phyloP scores from a whole-genome alignment of 2,329 filamentous ascomycete genomes.

The Diplodia scrobiculata region DNA sequence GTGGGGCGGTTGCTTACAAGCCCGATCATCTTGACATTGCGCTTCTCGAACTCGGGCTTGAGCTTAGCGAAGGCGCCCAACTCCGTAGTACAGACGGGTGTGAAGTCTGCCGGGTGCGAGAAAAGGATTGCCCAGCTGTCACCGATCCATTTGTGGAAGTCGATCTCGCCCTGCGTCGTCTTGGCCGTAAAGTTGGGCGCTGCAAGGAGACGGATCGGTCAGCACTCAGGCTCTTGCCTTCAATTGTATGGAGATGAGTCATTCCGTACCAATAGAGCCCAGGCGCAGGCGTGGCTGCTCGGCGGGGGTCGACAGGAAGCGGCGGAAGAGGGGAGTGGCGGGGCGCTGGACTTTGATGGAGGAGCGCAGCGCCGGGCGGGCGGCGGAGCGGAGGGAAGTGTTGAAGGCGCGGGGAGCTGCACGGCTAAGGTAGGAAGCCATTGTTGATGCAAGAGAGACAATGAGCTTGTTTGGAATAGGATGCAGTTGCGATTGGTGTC shows the following conservation, averaged over 20 bases:
- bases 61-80: constrained; percentile 65
- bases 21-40: constrained; percentile 64
- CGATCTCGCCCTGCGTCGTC: constrained; percentile 66
- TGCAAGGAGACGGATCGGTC: background rate
- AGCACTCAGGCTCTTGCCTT: background rate
- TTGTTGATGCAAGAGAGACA: constrained; percentile 30
- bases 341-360: constrained; percentile 34
- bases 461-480: background rate
- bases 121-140: constrained; percentile 71
- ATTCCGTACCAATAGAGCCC: constrained; percentile 43
- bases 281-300: constrained; percentile 50
- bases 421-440: constrained; percentile 43
- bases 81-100: constrained; percentile 64
- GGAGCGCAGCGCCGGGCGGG: constrained; percentile 35
- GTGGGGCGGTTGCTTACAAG: constrained; percentile 35
- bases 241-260: background rate
- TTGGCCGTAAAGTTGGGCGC: constrained; percentile 71
- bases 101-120: constrained; percentile 67
- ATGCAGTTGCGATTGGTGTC: background rate
- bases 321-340: constrained; percentile 41
- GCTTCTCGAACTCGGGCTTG: constrained; percentile 64
- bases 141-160: constrained; percentile 73
- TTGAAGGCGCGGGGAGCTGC: constrained; percentile 42
- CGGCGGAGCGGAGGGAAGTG: constrained; percentile 32
- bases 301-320: constrained; percentile 43